Percentiles rank a stretch among this genome's conserved stretches.
Conservation (phyloP, 2,329 filamentous ascomycete genomes). For the Venturia nashicola region DNA sequence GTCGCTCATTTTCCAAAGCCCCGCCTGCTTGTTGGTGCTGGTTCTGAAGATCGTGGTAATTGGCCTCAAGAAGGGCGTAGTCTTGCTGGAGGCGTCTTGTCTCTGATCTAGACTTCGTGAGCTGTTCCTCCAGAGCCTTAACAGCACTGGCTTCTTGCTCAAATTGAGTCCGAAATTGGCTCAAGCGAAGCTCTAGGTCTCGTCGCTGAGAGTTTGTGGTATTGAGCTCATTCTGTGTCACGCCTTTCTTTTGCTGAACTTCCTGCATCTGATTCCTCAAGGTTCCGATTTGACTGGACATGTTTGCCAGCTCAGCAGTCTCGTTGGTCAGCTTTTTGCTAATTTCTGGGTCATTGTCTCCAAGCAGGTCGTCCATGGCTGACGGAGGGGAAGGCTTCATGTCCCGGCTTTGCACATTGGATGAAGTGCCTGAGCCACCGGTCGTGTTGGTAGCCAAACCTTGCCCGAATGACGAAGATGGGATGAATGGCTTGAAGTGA, state of each 20-base stretch:
- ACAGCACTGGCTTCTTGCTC: slow-evolving; percentile 88
- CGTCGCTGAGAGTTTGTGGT: slow-evolving; percentile 78
- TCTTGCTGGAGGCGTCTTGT: slow-evolving; percentile 77
- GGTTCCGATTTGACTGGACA: slow-evolving; percentile 89
- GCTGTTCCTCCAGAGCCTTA: slow-evolving; percentile 70
- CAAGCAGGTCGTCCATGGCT: slow-evolving; percentile 71
- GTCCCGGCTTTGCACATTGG: slow-evolving; percentile 16
- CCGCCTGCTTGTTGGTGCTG: slow-evolving; percentile 68
- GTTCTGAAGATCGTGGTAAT: slow-evolving; percentile 65
- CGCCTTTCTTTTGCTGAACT: slow-evolving; percentile 68
- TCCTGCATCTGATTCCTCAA: slow-evolving; percentile 90
- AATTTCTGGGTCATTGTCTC: slow-evolving; percentile 77
- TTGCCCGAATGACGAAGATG: slow-evolving; percentile 84
- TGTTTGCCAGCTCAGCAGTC: slow-evolving; percentile 82
- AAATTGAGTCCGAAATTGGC: slow-evolving; percentile 76
- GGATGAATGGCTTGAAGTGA: slow-evolving; percentile 81
- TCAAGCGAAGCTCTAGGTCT: slow-evolving; percentile 79
- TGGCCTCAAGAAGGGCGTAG: slow-evolving; percentile 69
- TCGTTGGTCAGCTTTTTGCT: slow-evolving; percentile 82
- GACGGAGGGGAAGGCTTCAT: slow-evolving; percentile 16
- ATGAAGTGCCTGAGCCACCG: slow-evolving; percentile 42
- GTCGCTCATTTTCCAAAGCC: slow-evolving; percentile 72
- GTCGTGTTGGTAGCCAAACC: slow-evolving; percentile 66
- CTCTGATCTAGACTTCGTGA: slow-evolving; percentile 63
- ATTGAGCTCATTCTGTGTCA: slow-evolving; percentile 69